phyloP scores from a whole-genome alignment of 176 grass and related monocot species.

The Raddia distichophylla region DNA sequence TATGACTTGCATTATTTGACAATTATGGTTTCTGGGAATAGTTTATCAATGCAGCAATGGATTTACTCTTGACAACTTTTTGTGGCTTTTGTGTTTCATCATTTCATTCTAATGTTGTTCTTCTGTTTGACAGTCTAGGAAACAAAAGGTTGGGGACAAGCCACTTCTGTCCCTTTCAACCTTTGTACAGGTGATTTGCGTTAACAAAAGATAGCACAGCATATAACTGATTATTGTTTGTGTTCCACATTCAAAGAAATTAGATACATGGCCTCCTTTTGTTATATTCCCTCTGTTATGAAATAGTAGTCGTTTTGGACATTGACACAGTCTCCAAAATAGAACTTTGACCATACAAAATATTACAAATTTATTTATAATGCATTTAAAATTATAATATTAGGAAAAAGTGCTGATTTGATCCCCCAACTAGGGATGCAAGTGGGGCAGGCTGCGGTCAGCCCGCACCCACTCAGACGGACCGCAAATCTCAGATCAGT shows the following conservation, averaged over 20 bases:
- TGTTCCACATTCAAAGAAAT: conserved; percentile 21
- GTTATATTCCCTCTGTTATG: neutral
- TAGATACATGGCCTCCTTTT: conserved; percentile 11
- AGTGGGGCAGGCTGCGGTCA: too few species aligned
- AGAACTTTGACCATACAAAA: too few species aligned
- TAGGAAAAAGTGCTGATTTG: too few species aligned
- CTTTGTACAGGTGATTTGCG: conserved; percentile 81
- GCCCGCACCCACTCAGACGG: too few species aligned
- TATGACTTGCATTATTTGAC: conserved; percentile 6
- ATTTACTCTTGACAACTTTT: conserved; percentile 21
- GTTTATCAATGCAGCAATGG: neutral
- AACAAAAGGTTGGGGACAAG: conserved; percentile 97
- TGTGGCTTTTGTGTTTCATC: neutral
- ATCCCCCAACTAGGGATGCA: too few species aligned
- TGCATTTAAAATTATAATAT: too few species aligned
- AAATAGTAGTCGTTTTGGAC: too few species aligned
- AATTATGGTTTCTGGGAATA: conserved; percentile 18
- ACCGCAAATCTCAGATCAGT: too few species aligned
- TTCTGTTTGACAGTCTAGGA: conserved; percentile 74
- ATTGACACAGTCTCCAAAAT: too few species aligned
- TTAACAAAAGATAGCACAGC: conserved; percentile 10
- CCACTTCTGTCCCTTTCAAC: conserved; percentile 92
- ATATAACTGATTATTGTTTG: neutral
- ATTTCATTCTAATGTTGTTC: conserved; percentile 18
- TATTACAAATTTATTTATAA: too few species aligned